Evolutionary conservation across 164 flowering plant species (phyloP).

Genomic region (Buxus sempervirens): DNA sequence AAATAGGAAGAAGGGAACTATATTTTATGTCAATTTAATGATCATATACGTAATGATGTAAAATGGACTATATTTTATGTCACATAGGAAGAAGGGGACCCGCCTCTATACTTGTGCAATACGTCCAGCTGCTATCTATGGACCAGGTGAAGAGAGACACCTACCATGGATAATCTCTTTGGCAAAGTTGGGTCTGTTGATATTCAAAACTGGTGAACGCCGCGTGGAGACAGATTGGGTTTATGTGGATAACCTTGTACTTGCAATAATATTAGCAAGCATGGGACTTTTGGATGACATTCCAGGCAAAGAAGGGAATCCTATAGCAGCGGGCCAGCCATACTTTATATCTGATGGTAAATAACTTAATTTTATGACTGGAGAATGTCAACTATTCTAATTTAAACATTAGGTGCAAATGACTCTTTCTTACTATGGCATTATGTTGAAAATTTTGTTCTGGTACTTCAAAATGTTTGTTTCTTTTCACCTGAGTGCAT

Average conservation of each 20-base stretch:
- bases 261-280: constrained; percentile 83
- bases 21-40: neutral
- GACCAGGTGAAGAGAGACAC: constrained; percentile 98
- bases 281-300: constrained; percentile 91
- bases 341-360: constrained; percentile 94
- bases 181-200: constrained; percentile 67
- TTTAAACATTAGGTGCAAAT: neutral
- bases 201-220: constrained; percentile 59
- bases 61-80: neutral
- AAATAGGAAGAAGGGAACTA: neutral
- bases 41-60: neutral
- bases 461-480: neutral
- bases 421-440: neutral
- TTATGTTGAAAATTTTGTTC: neutral
- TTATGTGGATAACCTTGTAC: constrained; percentile 86
- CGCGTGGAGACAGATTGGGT: constrained; percentile 85
- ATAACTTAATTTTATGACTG: constrained; percentile 5
- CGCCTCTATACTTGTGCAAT: constrained; percentile 79
- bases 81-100: constrained; percentile 49
- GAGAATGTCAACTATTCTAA: neutral
- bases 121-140: constrained; percentile 96
- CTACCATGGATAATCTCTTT: constrained; percentile 73
- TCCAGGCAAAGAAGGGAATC: constrained; percentile 57
- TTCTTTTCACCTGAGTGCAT: neutral
- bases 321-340: constrained; percentile 95